Percentiles rank a stretch among this genome's conserved stretches.
phyloP scores from a whole-genome alignment of 768 basidiomycete genomes.

The Termitomyces sp. region DNA sequence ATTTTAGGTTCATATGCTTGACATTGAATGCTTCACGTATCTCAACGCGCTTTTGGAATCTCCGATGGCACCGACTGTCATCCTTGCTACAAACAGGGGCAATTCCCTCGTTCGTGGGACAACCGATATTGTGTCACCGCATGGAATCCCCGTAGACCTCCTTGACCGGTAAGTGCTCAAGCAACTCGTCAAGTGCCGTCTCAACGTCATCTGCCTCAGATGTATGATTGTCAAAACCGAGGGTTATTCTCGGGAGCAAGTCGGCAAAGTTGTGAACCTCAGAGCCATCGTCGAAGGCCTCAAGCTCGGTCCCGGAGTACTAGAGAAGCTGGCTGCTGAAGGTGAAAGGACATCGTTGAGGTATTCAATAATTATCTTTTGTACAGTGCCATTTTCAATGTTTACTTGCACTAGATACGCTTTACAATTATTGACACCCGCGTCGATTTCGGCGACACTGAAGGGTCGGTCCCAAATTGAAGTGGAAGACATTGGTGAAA shows the following conservation, averaged over 20 bases:
- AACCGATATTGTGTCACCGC: slow-evolving; percentile 84
- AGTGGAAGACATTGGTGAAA: slow-evolving; percentile 87
- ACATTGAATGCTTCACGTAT: slow-evolving; percentile 99
- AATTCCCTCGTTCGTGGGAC: slow-evolving; percentile 91
- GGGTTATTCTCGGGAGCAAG: slow-evolving; percentile 76
- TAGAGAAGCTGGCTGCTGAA: slow-evolving; percentile 77
- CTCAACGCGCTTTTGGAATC: slow-evolving; percentile 94
- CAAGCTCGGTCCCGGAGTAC: slow-evolving; percentile 65
- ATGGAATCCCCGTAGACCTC: slow-evolving; percentile 91
- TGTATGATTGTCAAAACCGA: slow-evolving; percentile 96
- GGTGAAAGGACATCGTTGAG: slow-evolving; percentile 80
- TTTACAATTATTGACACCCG: slow-evolving; percentile 86
- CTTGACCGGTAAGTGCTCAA: slow-evolving; percentile 67
- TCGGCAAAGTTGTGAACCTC: slow-evolving; percentile 80
- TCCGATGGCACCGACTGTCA: slow-evolving; percentile 95
- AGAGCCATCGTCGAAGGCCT: slow-evolving; percentile 87
- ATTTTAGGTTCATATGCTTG: slow-evolving; percentile 96
- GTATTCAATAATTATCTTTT: slow-evolving; percentile 26
- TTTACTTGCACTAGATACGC: slow-evolving; percentile 57
- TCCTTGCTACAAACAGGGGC: slow-evolving; percentile 94
- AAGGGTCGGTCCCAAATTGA: slow-evolving; percentile 78
- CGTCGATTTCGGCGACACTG: slow-evolving; percentile 77
- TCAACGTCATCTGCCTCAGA: slow-evolving; percentile 28
- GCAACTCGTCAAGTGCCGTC: neutral
- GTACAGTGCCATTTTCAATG: neutral